Evolutionary conservation across 768 basidiomycete genomes (phyloP).

Genomic region (Termitomyces titanicus): DNA sequence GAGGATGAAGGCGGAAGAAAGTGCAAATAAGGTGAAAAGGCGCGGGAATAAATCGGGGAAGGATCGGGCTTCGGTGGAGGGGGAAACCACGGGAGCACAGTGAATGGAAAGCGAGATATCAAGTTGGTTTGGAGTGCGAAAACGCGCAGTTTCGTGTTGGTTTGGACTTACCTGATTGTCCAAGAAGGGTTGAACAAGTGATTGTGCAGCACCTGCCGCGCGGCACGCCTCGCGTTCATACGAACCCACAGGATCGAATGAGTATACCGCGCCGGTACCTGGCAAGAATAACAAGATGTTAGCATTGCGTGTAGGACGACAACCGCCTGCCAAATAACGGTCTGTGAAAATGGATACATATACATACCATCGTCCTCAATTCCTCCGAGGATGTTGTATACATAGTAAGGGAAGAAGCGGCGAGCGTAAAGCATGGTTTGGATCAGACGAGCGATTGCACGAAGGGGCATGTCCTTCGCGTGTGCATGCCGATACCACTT

Average conservation of each 20-base stretch:
- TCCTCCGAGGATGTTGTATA: constrained; percentile 94
- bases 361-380: constrained; percentile 92
- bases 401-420: constrained; percentile 98
- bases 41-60: constrained; percentile 44
- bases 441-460: constrained; percentile 94
- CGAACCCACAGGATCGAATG: constrained; percentile 98
- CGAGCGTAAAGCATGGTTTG: constrained; percentile 97
- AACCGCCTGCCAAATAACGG: constrained; percentile 5
- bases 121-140: constrained; percentile 20
- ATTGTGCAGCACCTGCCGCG: constrained; percentile 93
- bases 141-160: constrained; percentile 6
- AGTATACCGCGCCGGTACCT: constrained; percentile 98
- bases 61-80: constrained; percentile 31
- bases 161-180: constrained; percentile 85
- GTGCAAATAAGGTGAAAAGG: constrained; percentile 16
- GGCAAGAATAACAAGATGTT: constrained; percentile 10
- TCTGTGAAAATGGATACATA: constrained; percentile 2
- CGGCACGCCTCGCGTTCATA: constrained; percentile 98
- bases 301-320: constrained; percentile 2
- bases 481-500: constrained; percentile 99
- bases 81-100: constrained; percentile 15
- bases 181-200: constrained; percentile 93
- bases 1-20: constrained; percentile 15
- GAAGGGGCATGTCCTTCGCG: constrained; percentile 95
- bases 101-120: constrained; percentile 7